Conservation (phyloP, 1,284 basidiomycete genomes). For the Ceratobasidium sp. region DNA sequence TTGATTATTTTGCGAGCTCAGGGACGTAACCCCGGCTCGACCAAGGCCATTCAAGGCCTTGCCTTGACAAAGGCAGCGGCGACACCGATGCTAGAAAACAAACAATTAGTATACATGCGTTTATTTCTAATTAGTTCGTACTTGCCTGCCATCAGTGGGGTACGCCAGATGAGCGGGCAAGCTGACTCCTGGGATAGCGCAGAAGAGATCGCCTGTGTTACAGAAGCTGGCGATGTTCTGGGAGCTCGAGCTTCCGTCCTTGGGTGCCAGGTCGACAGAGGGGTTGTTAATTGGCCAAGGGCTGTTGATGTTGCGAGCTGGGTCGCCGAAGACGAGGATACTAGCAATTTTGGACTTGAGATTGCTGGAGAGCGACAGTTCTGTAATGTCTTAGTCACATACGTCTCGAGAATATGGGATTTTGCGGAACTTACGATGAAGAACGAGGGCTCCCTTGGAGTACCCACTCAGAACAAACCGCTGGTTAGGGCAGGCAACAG, state of each 20-base stretch:
- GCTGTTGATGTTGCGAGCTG: not conserved
- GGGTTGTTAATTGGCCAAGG: constrained; percentile 32
- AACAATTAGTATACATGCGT: not conserved
- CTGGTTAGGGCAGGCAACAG: not conserved
- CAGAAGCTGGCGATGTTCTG: constrained; percentile 36
- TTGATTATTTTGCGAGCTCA: no score
- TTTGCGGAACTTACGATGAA: constrained; percentile 3
- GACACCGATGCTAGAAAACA: not conserved
- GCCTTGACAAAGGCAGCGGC: constrained; percentile 3
- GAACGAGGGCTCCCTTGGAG: constrained; percentile 12
- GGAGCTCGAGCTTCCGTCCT: constrained; percentile 20
- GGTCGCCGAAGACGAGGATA: constrained; percentile 19
- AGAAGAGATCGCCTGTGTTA: constrained; percentile 9
- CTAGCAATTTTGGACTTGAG: constrained; percentile 5
- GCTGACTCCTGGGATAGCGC: not conserved
- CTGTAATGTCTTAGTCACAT: not conserved
- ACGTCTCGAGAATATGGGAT: not conserved
- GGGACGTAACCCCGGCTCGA: no score
- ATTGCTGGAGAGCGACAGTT: not conserved
- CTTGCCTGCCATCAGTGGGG: constrained; percentile 15
- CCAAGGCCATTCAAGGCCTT: constrained; percentile 2
- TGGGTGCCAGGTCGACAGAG: constrained; percentile 27
- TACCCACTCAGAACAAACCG: constrained; percentile 8
- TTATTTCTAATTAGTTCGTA: not conserved
- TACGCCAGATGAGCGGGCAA: constrained; percentile 11